Base-by-base conservation (phyloP, 345 rosid species). In the Limnanthes douglasii region DNA sequence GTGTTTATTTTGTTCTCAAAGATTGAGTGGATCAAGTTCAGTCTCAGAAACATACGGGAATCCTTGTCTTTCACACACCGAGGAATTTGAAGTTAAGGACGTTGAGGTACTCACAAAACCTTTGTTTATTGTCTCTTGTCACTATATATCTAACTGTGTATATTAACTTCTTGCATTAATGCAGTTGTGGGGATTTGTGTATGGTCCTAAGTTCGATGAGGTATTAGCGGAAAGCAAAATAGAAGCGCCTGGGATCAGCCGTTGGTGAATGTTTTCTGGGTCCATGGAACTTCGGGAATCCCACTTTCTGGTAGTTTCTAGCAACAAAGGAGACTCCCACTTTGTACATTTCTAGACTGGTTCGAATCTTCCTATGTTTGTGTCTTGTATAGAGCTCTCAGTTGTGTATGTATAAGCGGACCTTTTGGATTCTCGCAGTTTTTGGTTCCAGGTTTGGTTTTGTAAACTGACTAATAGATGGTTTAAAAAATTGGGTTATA, bases 151-250 rank as follows among this genome's bases (percentile, higher is more conserved):
- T 27, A 25, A 13, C 13, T 45, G 7, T 10, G 15, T 15, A 19
- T 8, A 41, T 31, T 21, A 7, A 27, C 18, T 42, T 19, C 34
- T 8, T 11, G 27, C 28, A 25, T 15, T 11, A 17, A 29, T 47
- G 61, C 73, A 90, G 98, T 57, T 90, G 32, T 84, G 95, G 98
- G 93, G 95, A 12, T 90, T 90, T 52, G 86, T 84, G 2, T 59
- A 79, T 49, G 77, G 72, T 36, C 68, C 98, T 17, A 77, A 68
- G 56, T 90, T 76, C 1, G 98, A 90, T 34, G 98, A 90, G 58
- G 48, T 80, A 15, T 78, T 79, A 31, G 65, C 94, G 45, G 52
- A 52, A 31, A 74, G 84, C 69, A 63, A 60, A 66, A 70, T 45
- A 6, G 75, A 48, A 44, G 70, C 62, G 41, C 75, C 86, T 6